Conservation (phyloP, 805 yeast species). For the Ogataea wickerhamii region DNA sequence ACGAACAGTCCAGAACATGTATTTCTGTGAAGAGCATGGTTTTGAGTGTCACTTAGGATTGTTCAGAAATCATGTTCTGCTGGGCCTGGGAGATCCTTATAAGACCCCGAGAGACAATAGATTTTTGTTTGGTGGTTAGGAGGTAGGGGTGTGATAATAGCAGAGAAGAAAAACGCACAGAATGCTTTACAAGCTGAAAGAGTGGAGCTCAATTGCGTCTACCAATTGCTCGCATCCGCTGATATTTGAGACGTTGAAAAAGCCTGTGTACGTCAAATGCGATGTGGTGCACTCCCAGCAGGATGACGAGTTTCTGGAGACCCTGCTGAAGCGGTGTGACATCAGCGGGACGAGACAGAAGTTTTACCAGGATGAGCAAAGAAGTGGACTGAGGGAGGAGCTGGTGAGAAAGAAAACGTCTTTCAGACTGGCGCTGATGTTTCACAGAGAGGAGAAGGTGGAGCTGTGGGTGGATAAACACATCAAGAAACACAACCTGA, state of each 20-base stretch:
- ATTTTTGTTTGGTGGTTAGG: too few relatives aligned
- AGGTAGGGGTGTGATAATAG: too few relatives aligned
- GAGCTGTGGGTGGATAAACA: constrained; percentile 15
- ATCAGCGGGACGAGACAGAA: constrained; percentile 22
- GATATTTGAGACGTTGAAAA: constrained; percentile 19
- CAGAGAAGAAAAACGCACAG: too few relatives aligned
- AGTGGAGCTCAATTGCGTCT: constrained; percentile 22
- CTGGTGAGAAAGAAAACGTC: constrained; percentile 9
- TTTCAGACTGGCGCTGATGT: constrained; percentile 8
- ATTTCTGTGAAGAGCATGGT: too few relatives aligned
- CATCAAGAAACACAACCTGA: constrained; percentile 14
- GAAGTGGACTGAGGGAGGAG: constrained; percentile 9
- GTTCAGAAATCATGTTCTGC: constrained; percentile 1
- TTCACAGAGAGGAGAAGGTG: constrained; percentile 9
- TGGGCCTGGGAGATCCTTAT: constrained; percentile 8
- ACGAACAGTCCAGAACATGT: too few relatives aligned
- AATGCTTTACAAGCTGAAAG: constrained; percentile 20
- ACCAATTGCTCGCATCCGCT: constrained; percentile 24
- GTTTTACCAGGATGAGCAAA: constrained; percentile 12
- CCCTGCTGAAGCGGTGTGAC: constrained; percentile 22
- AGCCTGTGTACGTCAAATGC: constrained; percentile 16
- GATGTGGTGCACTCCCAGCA: constrained; percentile 15
- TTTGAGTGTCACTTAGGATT: too few relatives aligned
- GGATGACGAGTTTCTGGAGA: constrained; percentile 21
- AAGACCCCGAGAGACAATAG: too few relatives aligned